These are phyloP conservation scores for Wickerhamomyces ciferrii DNA, from an alignment of 805 yeast species.

Conservation along the genomic window DNA sequence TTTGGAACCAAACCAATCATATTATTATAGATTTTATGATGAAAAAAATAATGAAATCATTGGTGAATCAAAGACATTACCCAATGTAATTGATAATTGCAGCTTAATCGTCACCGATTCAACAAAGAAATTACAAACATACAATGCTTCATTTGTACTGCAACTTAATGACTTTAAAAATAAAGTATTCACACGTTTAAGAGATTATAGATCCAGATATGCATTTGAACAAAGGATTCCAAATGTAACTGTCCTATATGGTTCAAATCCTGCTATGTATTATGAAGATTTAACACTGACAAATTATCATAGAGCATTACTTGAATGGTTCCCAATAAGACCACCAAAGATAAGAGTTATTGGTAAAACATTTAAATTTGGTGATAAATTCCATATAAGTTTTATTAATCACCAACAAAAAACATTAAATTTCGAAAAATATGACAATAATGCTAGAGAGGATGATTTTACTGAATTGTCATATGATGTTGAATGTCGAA, in stretches of 20 bases:
- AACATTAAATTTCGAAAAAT: no score
- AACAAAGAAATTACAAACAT: background rate
- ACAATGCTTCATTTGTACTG: background rate
- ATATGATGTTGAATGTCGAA: background rate
- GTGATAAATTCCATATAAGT: background rate
- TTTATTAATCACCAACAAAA: no score
- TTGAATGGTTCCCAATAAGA: background rate
- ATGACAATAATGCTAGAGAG: no score
- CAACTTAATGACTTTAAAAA: background rate
- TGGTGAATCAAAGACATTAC: background rate
- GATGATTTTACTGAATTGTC: background rate
- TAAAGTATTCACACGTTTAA: background rate
- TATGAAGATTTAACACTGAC: background rate
- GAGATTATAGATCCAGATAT: background rate
- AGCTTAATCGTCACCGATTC: background rate
- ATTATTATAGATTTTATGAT: conserved; percentile 1
- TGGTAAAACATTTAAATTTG: background rate
- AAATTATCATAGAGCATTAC: background rate
- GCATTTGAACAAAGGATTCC: background rate
- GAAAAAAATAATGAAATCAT: background rate
- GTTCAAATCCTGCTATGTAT: background rate
- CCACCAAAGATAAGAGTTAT: background rate
- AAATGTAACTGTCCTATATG: background rate
- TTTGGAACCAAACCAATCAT: background rate
- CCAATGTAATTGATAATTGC: background rate